phyloP scores from a whole-genome alignment of 352 stramenopile species.

The Sclerospora graminicola region DNA sequence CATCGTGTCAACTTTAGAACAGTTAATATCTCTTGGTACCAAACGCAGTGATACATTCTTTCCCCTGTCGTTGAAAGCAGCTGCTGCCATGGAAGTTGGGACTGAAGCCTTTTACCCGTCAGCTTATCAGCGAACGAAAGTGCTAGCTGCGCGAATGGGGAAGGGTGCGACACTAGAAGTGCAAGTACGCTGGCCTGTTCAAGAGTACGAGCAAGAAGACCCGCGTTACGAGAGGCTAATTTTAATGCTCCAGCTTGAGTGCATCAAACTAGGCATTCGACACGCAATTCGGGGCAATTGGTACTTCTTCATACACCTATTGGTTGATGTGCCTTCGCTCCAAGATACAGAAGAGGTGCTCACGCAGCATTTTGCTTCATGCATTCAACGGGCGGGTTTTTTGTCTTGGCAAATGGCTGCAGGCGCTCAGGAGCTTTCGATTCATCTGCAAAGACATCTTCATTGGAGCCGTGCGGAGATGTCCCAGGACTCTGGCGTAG shows the following conservation, averaged over 20 bases:
- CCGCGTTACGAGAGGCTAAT: constrained; percentile 79
- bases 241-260: constrained; percentile 82
- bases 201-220: constrained; percentile 81
- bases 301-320: constrained; percentile 80
- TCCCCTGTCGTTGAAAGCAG: constrained; percentile 70
- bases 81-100: constrained; percentile 71
- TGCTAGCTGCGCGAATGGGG: constrained; percentile 76
- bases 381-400: constrained; percentile 77
- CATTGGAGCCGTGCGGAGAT: constrained; percentile 87
- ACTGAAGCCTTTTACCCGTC: constrained; percentile 84
- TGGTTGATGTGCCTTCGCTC: constrained; percentile 49
- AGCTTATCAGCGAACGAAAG: constrained; percentile 67
- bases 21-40: constrained; percentile 69
- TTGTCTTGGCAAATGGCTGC: constrained; percentile 78
- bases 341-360: constrained; percentile 51
- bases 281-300: constrained; percentile 70
- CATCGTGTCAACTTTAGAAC: constrained; percentile 52
- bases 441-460: constrained; percentile 80
- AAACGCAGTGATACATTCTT: constrained; percentile 79
- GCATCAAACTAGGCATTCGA: constrained; percentile 56
- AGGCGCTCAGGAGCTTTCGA: constrained; percentile 78
- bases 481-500: constrained; percentile 73
- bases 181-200: constrained; percentile 79
- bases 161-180: constrained; percentile 75
- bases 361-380: constrained; percentile 54